Evolutionary conservation across 1,284 basidiomycete species (phyloP), one percentile per base, ranked within the genome.

Genomic region (Amylostereum chailletii): DNA sequence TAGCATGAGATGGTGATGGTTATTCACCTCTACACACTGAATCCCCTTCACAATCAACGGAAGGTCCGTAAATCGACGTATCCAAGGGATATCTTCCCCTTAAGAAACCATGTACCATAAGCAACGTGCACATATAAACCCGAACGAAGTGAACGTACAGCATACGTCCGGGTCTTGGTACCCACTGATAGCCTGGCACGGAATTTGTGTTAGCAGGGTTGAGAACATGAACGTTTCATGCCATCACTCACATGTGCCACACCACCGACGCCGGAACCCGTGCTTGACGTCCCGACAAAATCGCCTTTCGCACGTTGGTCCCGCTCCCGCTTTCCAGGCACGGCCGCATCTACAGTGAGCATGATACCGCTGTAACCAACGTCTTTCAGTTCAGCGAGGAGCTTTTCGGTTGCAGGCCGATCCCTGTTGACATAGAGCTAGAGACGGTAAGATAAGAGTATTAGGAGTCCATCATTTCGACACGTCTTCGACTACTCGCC

Each of bases 301-400:
- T 59, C 55, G 26, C 60, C 57, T 37, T 59, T 60, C 3, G 57
- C 53, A 3, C 60, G 49, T 53, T 64, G 61, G 52, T 72, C 72
- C 57, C 74, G 69, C 61, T 79, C 77, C 32, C 78, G 66, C 40
- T 79, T 71, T 30, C 80, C 81, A 8, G 81, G 71, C 53, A 80
- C 76, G 3, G 80, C 78, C n/a, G 82, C 80, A 55, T 83, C 81
- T 31, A 84, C 77, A 1, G 83, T 84, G 71, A 77, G 63, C 72
- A 79, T 51, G 37, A 79, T 62, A 5, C 64, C 68, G 59, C 79
- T 79, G 64, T 80, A 70, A 6, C 78, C 78, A 41, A 72, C 60
- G n/a, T 66, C 60, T 53, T 72, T 72, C 27, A 79, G 75, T 46
- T 73, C 67, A 43, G 66, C 63, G 34, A 82, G 71, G 45, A 81